phyloP scores from a whole-genome alignment of 2,329 filamentous ascomycete species.

The Domatiomyces globalis region DNA sequence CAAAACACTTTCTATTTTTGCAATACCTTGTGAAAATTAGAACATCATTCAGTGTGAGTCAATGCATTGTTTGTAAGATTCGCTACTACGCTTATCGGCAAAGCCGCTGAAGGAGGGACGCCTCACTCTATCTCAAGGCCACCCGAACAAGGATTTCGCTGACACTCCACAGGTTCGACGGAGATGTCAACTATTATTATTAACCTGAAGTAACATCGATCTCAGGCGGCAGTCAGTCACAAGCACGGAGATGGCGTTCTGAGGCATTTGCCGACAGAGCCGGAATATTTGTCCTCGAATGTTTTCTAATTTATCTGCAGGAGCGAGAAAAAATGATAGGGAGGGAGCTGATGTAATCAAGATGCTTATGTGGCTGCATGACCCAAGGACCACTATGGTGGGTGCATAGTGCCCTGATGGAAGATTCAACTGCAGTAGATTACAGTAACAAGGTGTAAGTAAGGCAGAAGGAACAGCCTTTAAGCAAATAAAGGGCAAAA shows the following conservation, averaged over 20 bases:
- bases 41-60: neutral
- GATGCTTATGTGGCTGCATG: neutral
- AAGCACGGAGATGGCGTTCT: neutral
- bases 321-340: no score
- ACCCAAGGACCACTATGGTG: neutral
- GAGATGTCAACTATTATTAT: no score
- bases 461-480: neutral
- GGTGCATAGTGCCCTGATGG: neutral
- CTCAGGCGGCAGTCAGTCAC: neutral
- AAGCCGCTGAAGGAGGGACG: neutral
- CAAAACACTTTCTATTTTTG: no score
- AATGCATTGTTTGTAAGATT: neutral
- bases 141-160: neutral
- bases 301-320: no score
- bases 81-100: neutral
- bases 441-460: neutral
- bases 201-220: neutral
- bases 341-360: no score
- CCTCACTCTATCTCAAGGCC: no score
- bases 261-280: neutral
- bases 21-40: neutral
- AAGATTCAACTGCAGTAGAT: neutral
- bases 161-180: neutral
- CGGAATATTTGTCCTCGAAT: neutral
- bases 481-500: neutral